Evolutionary conservation across 306 rosid species (phyloP).

Genomic region (Canavalia ensiformis): DNA sequence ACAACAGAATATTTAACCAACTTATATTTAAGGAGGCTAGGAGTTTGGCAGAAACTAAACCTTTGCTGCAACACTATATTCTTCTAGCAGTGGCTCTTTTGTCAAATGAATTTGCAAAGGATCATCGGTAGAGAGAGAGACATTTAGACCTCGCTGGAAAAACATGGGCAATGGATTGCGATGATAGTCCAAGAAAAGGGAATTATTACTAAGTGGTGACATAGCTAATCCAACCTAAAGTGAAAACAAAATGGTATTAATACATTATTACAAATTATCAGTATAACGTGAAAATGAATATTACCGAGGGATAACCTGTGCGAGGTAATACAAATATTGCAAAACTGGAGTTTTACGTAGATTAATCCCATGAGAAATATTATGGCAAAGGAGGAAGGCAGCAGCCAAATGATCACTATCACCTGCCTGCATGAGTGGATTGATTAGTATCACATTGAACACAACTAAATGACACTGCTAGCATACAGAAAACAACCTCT

Average conservation of each 20-base stretch:
- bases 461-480: slow-evolving; percentile 29
- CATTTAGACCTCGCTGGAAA: slow-evolving; percentile 86
- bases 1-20: slow-evolving; percentile 34
- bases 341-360: slow-evolving; percentile 85
- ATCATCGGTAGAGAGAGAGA: slow-evolving; percentile 88
- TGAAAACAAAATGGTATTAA: slow-evolving; percentile 26
- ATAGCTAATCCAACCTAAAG: slow-evolving; percentile 74
- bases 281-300: slow-evolving; percentile 28
- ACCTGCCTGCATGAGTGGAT: slow-evolving; percentile 70
- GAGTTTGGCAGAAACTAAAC: slow-evolving; percentile 35
- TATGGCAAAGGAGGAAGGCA: slow-evolving; percentile 78
- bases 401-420: slow-evolving; percentile 92
- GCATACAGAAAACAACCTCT: slow-evolving; percentile 66
- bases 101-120: slow-evolving; percentile 71
- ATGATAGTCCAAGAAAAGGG: slow-evolving; percentile 87
- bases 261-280: slow-evolving; percentile 18
- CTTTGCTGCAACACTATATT: slow-evolving; percentile 66
- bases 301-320: slow-evolving; percentile 67
- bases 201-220: slow-evolving; percentile 93
- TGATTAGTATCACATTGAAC: slow-evolving; percentile 43
- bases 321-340: slow-evolving; percentile 86
- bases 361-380: slow-evolving; percentile 88
- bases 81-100: slow-evolving; percentile 61
- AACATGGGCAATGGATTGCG: slow-evolving; percentile 85
- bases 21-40: background rate